phyloP scores from a whole-genome alignment of 768 basidiomycete genomes.

The Ephemerocybe angulata region DNA sequence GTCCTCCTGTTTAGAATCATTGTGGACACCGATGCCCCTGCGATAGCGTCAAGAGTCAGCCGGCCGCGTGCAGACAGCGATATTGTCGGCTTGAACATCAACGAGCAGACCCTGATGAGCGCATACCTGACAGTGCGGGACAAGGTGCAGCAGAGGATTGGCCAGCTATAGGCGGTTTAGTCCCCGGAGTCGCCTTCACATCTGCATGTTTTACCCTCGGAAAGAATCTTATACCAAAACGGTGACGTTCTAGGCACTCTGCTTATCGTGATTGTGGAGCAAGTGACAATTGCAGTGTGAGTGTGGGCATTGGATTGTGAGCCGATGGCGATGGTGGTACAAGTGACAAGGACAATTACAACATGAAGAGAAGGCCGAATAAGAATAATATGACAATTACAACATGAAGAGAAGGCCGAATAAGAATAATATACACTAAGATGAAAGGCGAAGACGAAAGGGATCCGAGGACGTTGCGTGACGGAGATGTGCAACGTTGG shows the following conservation, averaged over 20 bases:
- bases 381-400: conserved; percentile 4
- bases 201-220: neutral
- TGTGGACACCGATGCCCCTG: conserved; percentile 91
- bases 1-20: conserved; percentile 63
- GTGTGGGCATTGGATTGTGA: no score
- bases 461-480: neutral
- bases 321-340: no score
- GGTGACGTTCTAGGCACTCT: no score
- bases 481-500: no score
- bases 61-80: conserved; percentile 91
- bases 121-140: conserved; percentile 90
- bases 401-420: conserved; percentile 3
- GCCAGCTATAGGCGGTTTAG: conserved; percentile 51
- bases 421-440: conserved; percentile 6
- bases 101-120: conserved; percentile 93
- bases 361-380: conserved; percentile 1
- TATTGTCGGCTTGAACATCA: conserved; percentile 71
- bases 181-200: neutral
- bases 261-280: no score
- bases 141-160: conserved; percentile 78
- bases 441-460: neutral
- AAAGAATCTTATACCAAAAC: no score
- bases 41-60: conserved; percentile 94
- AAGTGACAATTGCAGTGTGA: no score
- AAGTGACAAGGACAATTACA: conserved; percentile 1